phyloP scores from a whole-genome alignment of 2,329 filamentous ascomycete species.

The Pseudocercospora crystallina region DNA sequence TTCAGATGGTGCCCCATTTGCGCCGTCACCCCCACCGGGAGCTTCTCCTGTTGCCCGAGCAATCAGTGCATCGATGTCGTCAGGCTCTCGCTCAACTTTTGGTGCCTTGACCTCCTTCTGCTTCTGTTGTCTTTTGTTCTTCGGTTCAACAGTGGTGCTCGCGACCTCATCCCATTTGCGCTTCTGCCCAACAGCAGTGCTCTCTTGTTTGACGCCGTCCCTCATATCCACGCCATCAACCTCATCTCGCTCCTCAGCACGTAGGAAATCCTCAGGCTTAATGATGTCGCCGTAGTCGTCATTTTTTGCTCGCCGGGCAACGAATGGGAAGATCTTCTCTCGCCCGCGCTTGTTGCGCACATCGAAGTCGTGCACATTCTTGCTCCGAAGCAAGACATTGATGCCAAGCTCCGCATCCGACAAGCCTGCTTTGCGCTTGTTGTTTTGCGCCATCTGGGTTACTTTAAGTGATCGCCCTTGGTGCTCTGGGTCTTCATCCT shows the following conservation, averaged over 20 bases:
- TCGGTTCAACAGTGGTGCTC: conserved; percentile 27
- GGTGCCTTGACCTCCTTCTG: conserved; percentile 35
- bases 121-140: conserved; percentile 62
- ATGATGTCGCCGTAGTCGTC: conserved; percentile 96
- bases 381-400: conserved; percentile 78
- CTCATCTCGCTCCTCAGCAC: conserved; percentile 86
- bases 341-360: conserved; percentile 87
- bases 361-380: conserved; percentile 90
- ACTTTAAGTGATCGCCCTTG: conserved; percentile 91
- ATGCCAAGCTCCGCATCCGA: conserved; percentile 90
- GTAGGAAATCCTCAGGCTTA: conserved; percentile 86
- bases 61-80: conserved; percentile 38
- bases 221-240: conserved; percentile 65
- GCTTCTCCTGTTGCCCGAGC: conserved; percentile 31
- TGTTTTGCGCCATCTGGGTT: conserved; percentile 76
- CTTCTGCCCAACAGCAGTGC: conserved; percentile 73
- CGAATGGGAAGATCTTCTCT: conserved; percentile 87
- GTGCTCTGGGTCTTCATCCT: conserved; percentile 84
- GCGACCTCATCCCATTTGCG: conserved; percentile 83
- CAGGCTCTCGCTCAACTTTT: conserved; percentile 29
- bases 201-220: conserved; percentile 50
- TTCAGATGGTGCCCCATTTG: conserved; percentile 23
- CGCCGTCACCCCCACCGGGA: conserved; percentile 10
- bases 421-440: conserved; percentile 77
- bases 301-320: conserved; percentile 72